Conservation (phyloP, 306 rosid genomes). For the Dryas alaskensis region DNA sequence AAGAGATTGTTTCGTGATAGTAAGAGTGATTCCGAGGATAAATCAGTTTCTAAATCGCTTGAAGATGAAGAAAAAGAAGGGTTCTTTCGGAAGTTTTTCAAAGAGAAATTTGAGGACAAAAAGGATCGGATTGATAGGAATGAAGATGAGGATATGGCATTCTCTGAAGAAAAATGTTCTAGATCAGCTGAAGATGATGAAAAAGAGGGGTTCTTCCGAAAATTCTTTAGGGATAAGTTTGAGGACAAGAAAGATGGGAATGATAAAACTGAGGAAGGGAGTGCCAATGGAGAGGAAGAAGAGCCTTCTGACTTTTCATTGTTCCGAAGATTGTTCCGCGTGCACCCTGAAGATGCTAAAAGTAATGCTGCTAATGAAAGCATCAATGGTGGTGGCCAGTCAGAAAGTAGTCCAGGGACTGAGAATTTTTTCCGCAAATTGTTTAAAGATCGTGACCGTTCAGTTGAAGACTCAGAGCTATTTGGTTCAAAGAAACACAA, state of each 20-base stretch:
- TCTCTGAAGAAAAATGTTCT: constrained; percentile 56
- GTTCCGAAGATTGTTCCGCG: constrained; percentile 78
- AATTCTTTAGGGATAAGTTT: constrained; percentile 67
- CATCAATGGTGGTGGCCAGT: constrained; percentile 38
- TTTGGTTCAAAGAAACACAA: constrained; percentile 71
- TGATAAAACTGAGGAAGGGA: constrained; percentile 67
- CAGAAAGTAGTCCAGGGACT: constrained; percentile 86
- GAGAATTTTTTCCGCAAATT: constrained; percentile 86
- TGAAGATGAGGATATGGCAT: constrained; percentile 43
- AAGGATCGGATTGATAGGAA: constrained; percentile 50
- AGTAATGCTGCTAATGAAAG: constrained; percentile 49
- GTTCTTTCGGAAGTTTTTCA: constrained; percentile 66
- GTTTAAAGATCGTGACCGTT: constrained; percentile 82
- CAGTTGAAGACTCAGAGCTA: constrained; percentile 86
- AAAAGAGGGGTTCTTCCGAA: constrained; percentile 79
- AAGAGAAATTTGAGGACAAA: constrained; percentile 79
- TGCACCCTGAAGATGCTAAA: constrained; percentile 86
- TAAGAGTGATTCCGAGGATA: constrained; percentile 71
- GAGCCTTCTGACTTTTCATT: constrained; percentile 76
- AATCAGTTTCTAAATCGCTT: constrained; percentile 33
- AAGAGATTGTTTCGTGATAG: constrained; percentile 86
- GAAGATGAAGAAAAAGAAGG: constrained; percentile 89
- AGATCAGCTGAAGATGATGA: constrained; percentile 73
- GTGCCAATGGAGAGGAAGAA: constrained; percentile 67
- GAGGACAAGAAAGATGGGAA: constrained; percentile 71